These are phyloP conservation scores for Grammothele lineata DNA, from an alignment of 768 basidiomycete genomes.

Conservation along the genomic window DNA sequence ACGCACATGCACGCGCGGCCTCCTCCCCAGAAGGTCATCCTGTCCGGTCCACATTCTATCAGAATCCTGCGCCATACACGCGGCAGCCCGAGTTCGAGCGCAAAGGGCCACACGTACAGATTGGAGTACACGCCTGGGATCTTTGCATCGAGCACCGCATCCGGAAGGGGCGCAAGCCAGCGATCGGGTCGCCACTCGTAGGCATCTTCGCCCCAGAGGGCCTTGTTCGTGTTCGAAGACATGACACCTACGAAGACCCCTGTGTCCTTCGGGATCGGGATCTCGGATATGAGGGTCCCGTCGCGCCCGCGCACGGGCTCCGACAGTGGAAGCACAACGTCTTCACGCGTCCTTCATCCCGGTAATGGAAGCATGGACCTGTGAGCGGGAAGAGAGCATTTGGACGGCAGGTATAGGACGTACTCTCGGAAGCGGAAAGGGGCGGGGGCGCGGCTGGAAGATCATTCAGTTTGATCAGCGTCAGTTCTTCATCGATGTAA, in stretches of 20 bases:
- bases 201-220: conserved; percentile 42
- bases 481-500: background rate
- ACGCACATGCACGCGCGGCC: background rate
- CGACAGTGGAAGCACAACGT: conserved; percentile 39
- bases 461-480: background rate
- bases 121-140: conserved; percentile 19
- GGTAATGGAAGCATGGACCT: too few species aligned
- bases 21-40: background rate
- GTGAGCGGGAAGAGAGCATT: conserved; percentile 1
- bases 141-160: conserved; percentile 7
- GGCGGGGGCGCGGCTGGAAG: conserved; percentile 9
- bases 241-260: conserved; percentile 33
- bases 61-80: background rate
- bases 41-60: background rate
- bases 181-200: conserved; percentile 39
- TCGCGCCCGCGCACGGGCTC: conserved; percentile 14
- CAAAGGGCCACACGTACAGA: conserved; percentile 6
- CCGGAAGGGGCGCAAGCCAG: conserved; percentile 30
- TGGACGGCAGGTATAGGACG: background rate
- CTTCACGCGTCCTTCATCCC: conserved; percentile 21
- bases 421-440: conserved; percentile 11
- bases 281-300: conserved; percentile 12
- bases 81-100: background rate
- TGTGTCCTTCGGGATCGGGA: conserved; percentile 37
- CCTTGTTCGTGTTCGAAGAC: conserved; percentile 36